Percentiles rank a stretch among this genome's conserved stretches.
Conservation (phyloP, 1,284 basidiomycete species). For the Xanthoconium separans region DNA sequence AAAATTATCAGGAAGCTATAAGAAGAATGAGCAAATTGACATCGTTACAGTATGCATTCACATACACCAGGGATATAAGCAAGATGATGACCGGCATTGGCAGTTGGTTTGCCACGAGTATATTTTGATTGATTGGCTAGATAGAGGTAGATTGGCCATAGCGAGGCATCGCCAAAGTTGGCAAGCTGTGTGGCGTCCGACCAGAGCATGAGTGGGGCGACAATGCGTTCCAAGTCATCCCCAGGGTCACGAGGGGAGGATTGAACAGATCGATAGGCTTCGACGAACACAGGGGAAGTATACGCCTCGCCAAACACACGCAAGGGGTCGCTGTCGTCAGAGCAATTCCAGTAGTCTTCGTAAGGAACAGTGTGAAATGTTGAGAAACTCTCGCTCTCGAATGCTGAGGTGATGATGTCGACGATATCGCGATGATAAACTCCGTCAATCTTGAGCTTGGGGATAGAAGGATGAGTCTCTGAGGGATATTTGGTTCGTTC, state of each 20-base stretch:
- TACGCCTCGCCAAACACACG: constrained; percentile 21
- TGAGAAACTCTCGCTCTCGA: neutral
- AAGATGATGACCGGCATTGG: neutral
- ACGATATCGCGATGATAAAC: neutral
- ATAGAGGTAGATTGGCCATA: constrained; percentile 33
- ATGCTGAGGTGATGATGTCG: neutral
- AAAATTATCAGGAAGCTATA: neutral
- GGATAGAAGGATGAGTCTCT: neutral
- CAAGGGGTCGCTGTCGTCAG: neutral
- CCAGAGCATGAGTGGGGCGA: neutral
- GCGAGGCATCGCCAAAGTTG: constrained; percentile 8
- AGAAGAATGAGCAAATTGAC: too few species aligned
- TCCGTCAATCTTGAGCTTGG: neutral
- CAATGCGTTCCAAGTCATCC: neutral
- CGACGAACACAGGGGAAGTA: constrained; percentile 14
- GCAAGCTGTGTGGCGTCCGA: neutral
- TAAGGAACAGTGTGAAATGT: neutral
- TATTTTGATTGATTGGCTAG: constrained; percentile 27
- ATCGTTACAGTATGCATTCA: too few species aligned
- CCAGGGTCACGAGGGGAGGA: neutral
- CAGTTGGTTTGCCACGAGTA: neutral
- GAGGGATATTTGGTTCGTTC: neutral
- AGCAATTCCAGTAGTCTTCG: neutral
- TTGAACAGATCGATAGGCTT: constrained; percentile 3
- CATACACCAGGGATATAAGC: neutral